Conservation (phyloP, 306 rosid genomes). For the Malus sieversii region DNA sequence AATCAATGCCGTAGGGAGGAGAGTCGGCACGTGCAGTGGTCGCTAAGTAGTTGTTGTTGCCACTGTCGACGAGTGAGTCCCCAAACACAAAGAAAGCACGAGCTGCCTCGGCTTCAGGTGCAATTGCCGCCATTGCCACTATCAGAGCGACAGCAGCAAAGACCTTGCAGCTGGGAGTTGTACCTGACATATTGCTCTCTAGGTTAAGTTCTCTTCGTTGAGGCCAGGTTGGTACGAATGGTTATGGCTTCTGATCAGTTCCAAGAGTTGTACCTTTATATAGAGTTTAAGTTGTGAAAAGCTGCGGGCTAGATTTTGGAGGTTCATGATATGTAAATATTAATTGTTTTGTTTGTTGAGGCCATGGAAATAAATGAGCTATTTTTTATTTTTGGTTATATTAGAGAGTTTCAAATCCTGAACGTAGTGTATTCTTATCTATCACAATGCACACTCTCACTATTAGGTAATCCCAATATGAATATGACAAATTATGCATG, state of each 20-base stretch:
- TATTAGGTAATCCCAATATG: neutral
- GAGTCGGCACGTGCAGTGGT: conserved; percentile 46
- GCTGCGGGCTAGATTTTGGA: neutral
- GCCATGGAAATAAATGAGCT: neutral
- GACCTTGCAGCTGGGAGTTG: neutral
- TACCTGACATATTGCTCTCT: neutral
- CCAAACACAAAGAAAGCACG: conserved; percentile 47
- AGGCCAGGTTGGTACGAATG: neutral
- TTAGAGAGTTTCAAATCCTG: no score
- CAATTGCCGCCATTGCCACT: neutral
- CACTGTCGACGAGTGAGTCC: conserved; percentile 53
- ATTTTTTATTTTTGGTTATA: no score
- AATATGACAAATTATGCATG: neutral
- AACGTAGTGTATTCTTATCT: neutral
- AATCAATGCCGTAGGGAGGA: conserved; percentile 56
- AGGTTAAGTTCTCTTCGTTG: neutral
- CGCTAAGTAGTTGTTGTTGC: conserved; percentile 48
- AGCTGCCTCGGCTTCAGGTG: conserved; percentile 19
- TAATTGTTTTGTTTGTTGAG: neutral
- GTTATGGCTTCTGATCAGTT: neutral
- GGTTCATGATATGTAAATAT: neutral
- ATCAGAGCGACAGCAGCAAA: neutral
- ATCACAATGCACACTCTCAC: neutral
- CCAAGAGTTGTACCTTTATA: neutral
- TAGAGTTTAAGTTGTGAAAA: neutral